A percentile compares a stretch with the other conserved stretches of the same genome.
Evolutionary conservation across 2,329 filamentous ascomycete species (phyloP).

Genomic region (Beauveria brongniartii): DNA sequence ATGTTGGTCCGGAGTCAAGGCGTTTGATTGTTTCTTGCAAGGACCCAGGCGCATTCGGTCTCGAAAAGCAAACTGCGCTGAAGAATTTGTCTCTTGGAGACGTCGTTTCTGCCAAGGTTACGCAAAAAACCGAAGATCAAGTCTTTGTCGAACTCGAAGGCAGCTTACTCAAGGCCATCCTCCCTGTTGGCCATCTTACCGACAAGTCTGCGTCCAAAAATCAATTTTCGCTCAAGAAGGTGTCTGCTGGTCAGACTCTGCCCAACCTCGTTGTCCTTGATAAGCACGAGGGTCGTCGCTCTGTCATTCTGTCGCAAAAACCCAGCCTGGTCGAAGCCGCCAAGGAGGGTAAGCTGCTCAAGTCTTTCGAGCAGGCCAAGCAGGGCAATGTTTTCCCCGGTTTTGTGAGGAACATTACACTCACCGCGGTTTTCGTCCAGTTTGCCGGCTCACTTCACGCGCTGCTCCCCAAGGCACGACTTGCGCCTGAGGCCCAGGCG

Average conservation of each 20-base stretch:
- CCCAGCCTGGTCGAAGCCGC: constrained; percentile 70
- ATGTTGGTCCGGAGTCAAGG: constrained; percentile 61
- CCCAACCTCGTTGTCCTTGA: constrained; percentile 78
- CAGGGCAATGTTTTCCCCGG: constrained; percentile 63
- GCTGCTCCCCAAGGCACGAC: constrained; percentile 68
- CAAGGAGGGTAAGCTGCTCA: constrained; percentile 64
- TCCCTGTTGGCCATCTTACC: constrained; percentile 71
- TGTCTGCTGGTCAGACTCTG: constrained; percentile 76
- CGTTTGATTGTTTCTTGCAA: constrained; percentile 89
- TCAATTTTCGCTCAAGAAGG: constrained; percentile 66
- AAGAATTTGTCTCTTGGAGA: constrained; percentile 65
- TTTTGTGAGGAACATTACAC: constrained; percentile 78
- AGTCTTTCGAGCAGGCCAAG: constrained; percentile 61
- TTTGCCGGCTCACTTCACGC: constrained; percentile 73
- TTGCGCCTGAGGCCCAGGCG: constrained; percentile 60
- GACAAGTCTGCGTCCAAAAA: constrained; percentile 80
- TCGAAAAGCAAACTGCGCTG: constrained; percentile 66
- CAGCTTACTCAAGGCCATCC: constrained; percentile 65
- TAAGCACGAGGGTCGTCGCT: constrained; percentile 69
- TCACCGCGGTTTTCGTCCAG: constrained; percentile 78
- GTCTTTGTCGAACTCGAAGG: constrained; percentile 68
- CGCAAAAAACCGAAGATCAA: constrained; percentile 72
- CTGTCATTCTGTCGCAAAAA: constrained; percentile 74
- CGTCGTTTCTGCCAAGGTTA: constrained; percentile 68
- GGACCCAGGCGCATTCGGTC: constrained; percentile 68